Evolutionary conservation across 2,329 filamentous ascomycete species (phyloP), one percentile per base, ranked within the genome.

Genomic region (Fusarium avenaceum): DNA sequence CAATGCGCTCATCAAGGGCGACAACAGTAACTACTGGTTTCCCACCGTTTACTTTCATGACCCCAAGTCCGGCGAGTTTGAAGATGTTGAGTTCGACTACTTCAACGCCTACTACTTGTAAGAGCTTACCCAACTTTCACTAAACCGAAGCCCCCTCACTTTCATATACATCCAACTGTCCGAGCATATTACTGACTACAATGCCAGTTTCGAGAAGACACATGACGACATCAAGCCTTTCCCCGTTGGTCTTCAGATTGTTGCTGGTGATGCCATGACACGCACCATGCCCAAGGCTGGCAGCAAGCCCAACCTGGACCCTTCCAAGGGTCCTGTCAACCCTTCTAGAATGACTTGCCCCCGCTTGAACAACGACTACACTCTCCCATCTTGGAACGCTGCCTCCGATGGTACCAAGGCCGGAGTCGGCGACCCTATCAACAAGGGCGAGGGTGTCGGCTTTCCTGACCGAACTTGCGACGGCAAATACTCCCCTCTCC

Each of bases 91-190:
- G 44, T 80, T 92, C 64, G 89, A 90, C 73, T 92, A 92, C 76
- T 89, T 90, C 86, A 89, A 90, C 74, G 86, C 87, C 64, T 96
- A 96, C 82, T 94, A 95, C 80, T 89, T 91, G 85, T 87, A 75
- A 77, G 83, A 73, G 28, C 35, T 26, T 32, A 15, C 24, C 38
- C 30, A 35, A 15, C 45, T 22, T 45, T 45, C 43, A 14, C 44
- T 28, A 19, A 19, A 48, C 35, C 42, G 44, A 15, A 44, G 26
- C n/a, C 33, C 44, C 44, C n/a, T 30, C 38, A 19, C 32, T 38
- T 46, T 44, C 45, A 28, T 20, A n/a, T 46, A 42, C 14, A 19
- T 13, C 22, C 33, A 40, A 39, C 24, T 52, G 26, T 22, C 44
- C 48, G 32, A 13, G 17, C 38, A 42, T 45, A 19, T 48, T 17